Base-by-base conservation (phyloP, 108 stramenopile genomes). In the Stephanodiscus triporus region DNA sequence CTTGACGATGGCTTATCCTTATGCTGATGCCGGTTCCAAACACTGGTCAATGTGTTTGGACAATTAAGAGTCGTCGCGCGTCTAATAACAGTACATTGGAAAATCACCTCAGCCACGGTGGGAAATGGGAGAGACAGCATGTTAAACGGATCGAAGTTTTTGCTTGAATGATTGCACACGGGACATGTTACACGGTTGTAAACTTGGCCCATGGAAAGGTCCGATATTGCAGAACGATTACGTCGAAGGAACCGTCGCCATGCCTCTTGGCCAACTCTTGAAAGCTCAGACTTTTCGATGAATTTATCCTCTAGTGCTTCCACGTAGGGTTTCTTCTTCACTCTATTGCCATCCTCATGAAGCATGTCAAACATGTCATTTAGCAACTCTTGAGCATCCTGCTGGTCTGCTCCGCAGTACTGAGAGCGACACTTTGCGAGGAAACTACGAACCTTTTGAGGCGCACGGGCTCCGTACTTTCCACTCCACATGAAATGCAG, bases 71-170 rank as follows among this genome's bases (percentile, higher is more conserved):
- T 68, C 36, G 86, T 89, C n/a, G 89, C 91, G 37, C 94, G 82
- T 57, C 94, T 86, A 14, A 90, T 74, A 36, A 95, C 88, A 22
- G 72, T 77, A 58, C 88, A 89, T 37, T 85, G 86, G 74, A 91
- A 95, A 54, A 91, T 85, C 0, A 95, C 91, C 67, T 95, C 91
- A 6, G 91, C 86, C n/a, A 92, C 89, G 13, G 90, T 89, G 23
- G 97, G 94, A 50, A 97, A 84, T 19, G 98, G 98, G 17, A 98
- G 64, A 14, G 94, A 93, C 30, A 98, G 77, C 54, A 92, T 83
- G 73, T 91, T 97, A 74, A 97, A 98, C 16, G 96, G 94, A 66
- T 98, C 98, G 66, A 98, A 98, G 50, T 91, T 97, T 38, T 85
- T 85, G 77, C 91, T 89, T n/a, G 84, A 70, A 42, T 81, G 85